These are phyloP conservation scores for Ustanciosporium gigantosporum DNA, from an alignment of 1,284 basidiomycete genomes.

Conservation along the genomic window DNA sequence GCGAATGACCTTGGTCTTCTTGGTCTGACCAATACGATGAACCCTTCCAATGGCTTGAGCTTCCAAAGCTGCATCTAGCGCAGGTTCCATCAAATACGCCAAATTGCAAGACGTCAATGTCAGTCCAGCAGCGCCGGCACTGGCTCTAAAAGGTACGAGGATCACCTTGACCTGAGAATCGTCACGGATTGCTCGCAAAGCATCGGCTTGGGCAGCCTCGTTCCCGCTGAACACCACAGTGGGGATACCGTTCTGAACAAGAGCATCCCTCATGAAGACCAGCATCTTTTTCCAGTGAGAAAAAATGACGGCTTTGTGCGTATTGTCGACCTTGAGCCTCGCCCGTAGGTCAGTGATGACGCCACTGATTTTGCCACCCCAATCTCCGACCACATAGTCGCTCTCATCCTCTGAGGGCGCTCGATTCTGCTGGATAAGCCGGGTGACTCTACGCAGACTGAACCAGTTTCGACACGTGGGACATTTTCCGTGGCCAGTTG, in stretches of 20 bases:
- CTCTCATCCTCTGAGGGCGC: conserved; percentile 7
- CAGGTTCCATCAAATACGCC: conserved; percentile 43
- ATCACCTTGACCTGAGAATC: conserved; percentile 30
- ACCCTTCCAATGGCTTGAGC: conserved; percentile 39
- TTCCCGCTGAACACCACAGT: conserved; percentile 32
- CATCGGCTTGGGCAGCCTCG: conserved; percentile 20
- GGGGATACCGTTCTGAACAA: conserved; percentile 25
- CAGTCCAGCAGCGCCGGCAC: conserved; percentile 45
- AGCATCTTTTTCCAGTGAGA: conserved; percentile 45
- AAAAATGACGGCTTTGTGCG: conserved; percentile 43
- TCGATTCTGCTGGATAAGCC: conserved; percentile 24
- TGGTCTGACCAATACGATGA: conserved; percentile 41
- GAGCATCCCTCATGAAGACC: conserved; percentile 22
- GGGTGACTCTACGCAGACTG: conserved; percentile 14
- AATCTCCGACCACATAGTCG: conserved; percentile 20
- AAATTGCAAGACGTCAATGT: conserved; percentile 41
- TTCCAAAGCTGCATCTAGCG: conserved; percentile 36
- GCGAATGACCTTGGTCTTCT: conserved; percentile 32
- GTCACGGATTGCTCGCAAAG: conserved; percentile 37
- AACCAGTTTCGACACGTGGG: conserved; percentile 29
- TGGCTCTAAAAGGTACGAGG: conserved; percentile 37
- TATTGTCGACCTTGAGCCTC: conserved; percentile 17
- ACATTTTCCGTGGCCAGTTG: conserved; percentile 1
- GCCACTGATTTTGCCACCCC: conserved; percentile 45
- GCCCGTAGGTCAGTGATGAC: conserved; percentile 30